Conservation (phyloP, 163 green algal species). For the Scenedesmus sp. region DNA sequence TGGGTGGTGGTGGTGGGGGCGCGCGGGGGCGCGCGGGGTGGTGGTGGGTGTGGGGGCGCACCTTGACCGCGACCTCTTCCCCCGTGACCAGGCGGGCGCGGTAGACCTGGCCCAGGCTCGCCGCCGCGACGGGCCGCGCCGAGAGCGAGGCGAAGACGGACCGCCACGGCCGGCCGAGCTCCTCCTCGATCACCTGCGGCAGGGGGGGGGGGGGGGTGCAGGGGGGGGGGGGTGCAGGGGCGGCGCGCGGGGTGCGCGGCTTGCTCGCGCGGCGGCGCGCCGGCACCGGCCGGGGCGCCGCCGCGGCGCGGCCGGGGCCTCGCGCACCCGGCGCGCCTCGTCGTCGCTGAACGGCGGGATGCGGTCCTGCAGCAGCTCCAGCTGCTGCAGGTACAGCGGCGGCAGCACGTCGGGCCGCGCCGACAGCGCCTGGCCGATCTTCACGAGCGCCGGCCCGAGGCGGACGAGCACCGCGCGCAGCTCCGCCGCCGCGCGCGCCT, state of each 20-base stretch:
- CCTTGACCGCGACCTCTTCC: constrained; percentile 76
- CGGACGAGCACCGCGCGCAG: too few species aligned
- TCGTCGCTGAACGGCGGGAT: constrained; percentile 79
- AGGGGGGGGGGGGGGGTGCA: too few species aligned
- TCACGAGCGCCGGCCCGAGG: constrained; percentile 85
- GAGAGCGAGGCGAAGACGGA: constrained; percentile 70
- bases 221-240: too few species aligned
- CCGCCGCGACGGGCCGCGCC: constrained; percentile 70
- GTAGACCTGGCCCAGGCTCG: constrained; percentile 81
- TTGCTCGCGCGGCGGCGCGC: too few species aligned
- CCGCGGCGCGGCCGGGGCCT: neutral
- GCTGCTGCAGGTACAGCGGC: constrained; percentile 77
- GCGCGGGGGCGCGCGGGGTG: too few species aligned
- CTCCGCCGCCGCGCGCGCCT: too few species aligned
- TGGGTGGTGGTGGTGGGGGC: neutral
- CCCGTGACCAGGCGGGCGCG: constrained; percentile 40
- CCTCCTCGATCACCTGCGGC: constrained; percentile 48
- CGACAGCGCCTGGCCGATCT: constrained; percentile 82
- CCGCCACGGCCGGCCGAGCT: constrained; percentile 34
- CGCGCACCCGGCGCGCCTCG: too few species aligned
- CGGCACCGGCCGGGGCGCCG: neutral
- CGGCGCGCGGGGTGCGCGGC: too few species aligned
- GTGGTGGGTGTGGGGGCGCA: constrained; percentile 38
- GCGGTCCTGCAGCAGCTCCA: constrained; percentile 88
- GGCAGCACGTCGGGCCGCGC: constrained; percentile 83